Evolutionary conservation across 2,329 filamentous ascomycete genomes (phyloP), one percentile per base, ranked within the genome.

Genomic region (Phoma sp.): DNA sequence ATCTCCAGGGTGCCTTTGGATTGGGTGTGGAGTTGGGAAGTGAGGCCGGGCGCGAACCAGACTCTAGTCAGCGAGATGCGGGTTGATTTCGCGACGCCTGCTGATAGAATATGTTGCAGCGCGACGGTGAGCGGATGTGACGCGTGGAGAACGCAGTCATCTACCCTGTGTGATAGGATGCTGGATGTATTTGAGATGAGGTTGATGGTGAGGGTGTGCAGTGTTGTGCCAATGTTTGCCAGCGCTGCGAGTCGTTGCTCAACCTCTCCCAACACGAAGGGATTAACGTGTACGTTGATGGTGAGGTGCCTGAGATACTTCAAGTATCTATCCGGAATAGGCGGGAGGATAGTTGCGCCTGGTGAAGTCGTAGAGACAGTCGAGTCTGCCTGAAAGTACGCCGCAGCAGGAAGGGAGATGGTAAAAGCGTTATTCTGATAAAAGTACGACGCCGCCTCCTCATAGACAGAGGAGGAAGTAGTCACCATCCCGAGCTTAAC

Each of bases 371-470:
- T n/a, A n/a, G n/a, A n/a, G n/a, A n/a, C n/a, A n/a, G n/a, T n/a
- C 10, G 28, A 29, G 7, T 12, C 2, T 18, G 5, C 23, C 9
- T 25, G 23, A 9, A 5, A 5, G 23, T 25, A 9, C 9, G 23
- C 9, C 23, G 17, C 10, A 5, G 37, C 18, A 59, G 47, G 58
- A 59, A 34, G 61, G 52, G 10, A 61, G 42, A 64, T 17, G 12
- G 12, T 21, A 18, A 65, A 57, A 18, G 23, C 1, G 26, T 56
- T 62, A 11, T 62, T 37, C 20, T 65, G 49, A 54, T 68, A 68
- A 37, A 65, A 68, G 50, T 63, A 62, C 7, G 66, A 62, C 1
- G 61, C 47, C 7, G 59, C 55, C 47, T 70, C 66, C 3, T 53
- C 6, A 26, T 66, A 57, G 3, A 68, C 7, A 17, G 54, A 46